Conservation (phyloP, 805 yeast genomes). For the Candida pseudofarinosa region DNA sequence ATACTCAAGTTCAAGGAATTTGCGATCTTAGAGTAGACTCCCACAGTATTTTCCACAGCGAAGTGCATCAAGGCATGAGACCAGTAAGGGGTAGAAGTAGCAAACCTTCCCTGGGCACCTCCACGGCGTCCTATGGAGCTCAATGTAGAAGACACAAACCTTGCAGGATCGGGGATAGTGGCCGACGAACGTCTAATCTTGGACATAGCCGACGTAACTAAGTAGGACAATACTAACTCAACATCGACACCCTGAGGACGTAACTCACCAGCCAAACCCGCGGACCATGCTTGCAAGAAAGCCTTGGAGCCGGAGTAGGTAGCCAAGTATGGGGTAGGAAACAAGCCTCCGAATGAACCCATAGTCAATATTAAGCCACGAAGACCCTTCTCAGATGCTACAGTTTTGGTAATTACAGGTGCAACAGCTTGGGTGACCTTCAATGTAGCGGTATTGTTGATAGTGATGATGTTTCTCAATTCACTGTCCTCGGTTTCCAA, state of each 20-base stretch:
- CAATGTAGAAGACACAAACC: slow-evolving; percentile 73
- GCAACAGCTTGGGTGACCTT: slow-evolving; percentile 75
- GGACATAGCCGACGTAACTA: slow-evolving; percentile 94
- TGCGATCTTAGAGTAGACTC: slow-evolving; percentile 72
- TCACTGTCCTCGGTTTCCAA: slow-evolving; percentile 73
- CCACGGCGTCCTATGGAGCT: slow-evolving; percentile 71
- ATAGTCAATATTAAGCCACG: slow-evolving; percentile 82
- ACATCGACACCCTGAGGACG: slow-evolving; percentile 70
- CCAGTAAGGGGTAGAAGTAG: slow-evolving; percentile 89
- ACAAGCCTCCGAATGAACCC: slow-evolving; percentile 96
- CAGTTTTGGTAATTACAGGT: slow-evolving; percentile 62
- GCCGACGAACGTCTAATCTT: slow-evolving; percentile 76
- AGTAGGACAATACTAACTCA: slow-evolving; percentile 77
- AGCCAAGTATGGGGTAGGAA: slow-evolving; percentile 90
- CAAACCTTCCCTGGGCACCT: slow-evolving; percentile 90
- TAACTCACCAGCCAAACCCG: slow-evolving; percentile 84
- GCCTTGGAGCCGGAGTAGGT: slow-evolving; percentile 96
- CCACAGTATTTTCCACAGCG: slow-evolving; percentile 71
- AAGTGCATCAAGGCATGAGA: slow-evolving; percentile 91
- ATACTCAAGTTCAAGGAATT: slow-evolving; percentile 63
- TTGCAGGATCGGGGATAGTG: slow-evolving; percentile 75
- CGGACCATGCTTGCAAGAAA: slow-evolving; percentile 89
- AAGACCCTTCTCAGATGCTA: slow-evolving; percentile 36
- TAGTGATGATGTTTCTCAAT: slow-evolving; percentile 72
- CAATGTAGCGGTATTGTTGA: slow-evolving; percentile 82